Percentiles rank a stretch among this genome's conserved stretches.
Evolutionary conservation across 106 monocot species (phyloP).

Genomic region (Dendrobium huoshanense): DNA sequence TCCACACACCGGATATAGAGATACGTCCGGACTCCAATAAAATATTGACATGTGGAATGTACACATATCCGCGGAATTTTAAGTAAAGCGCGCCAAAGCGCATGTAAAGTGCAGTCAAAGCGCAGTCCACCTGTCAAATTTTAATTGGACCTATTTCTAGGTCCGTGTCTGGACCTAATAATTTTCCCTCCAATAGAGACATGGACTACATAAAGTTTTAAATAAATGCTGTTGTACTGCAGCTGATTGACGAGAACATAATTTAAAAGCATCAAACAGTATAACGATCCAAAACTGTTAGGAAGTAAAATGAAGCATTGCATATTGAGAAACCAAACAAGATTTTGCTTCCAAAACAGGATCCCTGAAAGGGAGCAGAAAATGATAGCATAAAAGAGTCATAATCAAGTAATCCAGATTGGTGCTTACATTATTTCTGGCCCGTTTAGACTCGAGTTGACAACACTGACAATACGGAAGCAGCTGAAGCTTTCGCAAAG

Average conservation of each 20-base stretch:
- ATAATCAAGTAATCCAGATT: not conserved
- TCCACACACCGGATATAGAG: too few relatives aligned
- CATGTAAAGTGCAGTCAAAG: too few relatives aligned
- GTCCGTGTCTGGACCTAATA: too few relatives aligned
- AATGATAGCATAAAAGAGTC: not conserved
- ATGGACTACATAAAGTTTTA: not conserved
- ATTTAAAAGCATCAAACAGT: not conserved
- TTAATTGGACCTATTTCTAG: too few relatives aligned
- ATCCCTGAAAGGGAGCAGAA: not conserved
- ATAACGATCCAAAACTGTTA: not conserved
- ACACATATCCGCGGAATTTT: too few relatives aligned
- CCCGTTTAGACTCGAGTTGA: constrained; percentile 21
- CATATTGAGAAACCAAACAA: not conserved
- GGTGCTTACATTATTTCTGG: constrained; percentile 55
- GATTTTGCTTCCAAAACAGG: not conserved
- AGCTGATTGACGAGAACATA: not conserved
- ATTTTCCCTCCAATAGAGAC: not conserved
- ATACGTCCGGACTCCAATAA: too few relatives aligned
- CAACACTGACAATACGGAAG: constrained; percentile 54
- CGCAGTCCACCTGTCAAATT: too few relatives aligned
- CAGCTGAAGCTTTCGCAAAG: constrained; percentile 49
- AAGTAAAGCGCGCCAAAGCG: too few relatives aligned
- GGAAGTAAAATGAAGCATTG: not conserved
- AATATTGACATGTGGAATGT: too few relatives aligned
- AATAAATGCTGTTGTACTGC: not conserved